Percentiles rank a stretch among this genome's conserved stretches.
These are phyloP conservation scores for Starmerella tilneyi DNA, from an alignment of 805 yeast genomes.

Conservation along the genomic window DNA sequence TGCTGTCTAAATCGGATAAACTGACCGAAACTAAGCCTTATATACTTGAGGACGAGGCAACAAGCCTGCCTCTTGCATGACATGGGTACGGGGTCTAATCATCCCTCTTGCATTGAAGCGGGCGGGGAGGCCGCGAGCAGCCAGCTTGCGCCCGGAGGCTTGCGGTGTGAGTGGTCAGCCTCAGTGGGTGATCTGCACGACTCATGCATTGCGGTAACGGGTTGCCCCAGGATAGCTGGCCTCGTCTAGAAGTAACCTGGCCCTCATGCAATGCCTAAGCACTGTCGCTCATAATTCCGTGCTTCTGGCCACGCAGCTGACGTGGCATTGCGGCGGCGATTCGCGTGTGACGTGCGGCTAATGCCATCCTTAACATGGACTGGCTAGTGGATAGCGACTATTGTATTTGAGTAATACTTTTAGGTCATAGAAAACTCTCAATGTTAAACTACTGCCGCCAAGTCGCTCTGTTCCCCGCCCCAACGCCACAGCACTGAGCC, in stretches of 20 bases:
- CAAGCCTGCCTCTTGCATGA: background rate
- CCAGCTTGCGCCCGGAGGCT: constrained; percentile 5
- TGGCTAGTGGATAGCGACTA: background rate
- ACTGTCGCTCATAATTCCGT: background rate
- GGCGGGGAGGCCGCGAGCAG: background rate
- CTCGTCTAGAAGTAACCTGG: too few relatives aligned
- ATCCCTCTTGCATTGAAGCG: background rate
- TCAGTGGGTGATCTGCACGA: constrained; percentile 1
- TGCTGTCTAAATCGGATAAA: too few relatives aligned
- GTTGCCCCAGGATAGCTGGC: too few relatives aligned
- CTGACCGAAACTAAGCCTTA: background rate
- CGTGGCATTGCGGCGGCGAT: constrained; percentile 4
- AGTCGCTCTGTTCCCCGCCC: too few relatives aligned
- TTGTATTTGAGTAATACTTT: too few relatives aligned
- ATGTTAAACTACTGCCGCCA: too few relatives aligned
- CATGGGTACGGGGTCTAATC: background rate
- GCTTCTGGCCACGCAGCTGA: background rate
- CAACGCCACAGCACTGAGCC: background rate
- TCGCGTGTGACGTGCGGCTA: background rate
- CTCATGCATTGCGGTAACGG: constrained; percentile 9
- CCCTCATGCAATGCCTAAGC: background rate
- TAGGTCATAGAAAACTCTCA: too few relatives aligned
- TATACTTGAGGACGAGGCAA: background rate
- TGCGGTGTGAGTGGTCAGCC: constrained; percentile 2
- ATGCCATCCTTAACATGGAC: background rate